phyloP scores from a whole-genome alignment of 768 basidiomycete genomes.

The Lenzites betulinus region DNA sequence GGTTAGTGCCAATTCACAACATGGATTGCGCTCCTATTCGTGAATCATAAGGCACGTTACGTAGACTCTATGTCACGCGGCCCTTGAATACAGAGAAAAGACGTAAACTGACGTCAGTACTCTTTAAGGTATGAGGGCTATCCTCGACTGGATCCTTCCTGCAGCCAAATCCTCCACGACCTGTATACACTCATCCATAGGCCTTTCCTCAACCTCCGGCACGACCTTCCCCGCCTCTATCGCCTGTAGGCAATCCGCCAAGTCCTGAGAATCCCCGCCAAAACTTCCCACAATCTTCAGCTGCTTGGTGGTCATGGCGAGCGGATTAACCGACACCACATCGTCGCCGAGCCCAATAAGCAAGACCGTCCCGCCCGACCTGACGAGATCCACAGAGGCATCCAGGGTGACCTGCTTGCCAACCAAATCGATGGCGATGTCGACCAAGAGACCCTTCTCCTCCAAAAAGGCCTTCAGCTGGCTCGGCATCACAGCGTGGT shows the following conservation, averaged over 20 bases:
- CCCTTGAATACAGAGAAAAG: no score
- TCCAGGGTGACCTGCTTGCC: conserved; percentile 23
- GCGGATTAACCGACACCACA: conserved; percentile 2
- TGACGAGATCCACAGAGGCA: neutral
- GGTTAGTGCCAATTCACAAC: no score
- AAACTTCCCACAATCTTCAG: conserved; percentile 17
- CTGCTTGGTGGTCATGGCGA: conserved; percentile 19
- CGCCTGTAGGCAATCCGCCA: conserved; percentile 24
- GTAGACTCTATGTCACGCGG: no score
- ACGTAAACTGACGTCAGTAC: no score
- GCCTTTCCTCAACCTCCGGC: conserved; percentile 21
- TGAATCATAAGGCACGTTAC: no score
- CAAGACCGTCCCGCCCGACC: conserved; percentile 21
- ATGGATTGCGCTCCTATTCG: no score
- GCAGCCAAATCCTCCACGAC: conserved; percentile 22
- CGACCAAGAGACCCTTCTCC: conserved; percentile 17
- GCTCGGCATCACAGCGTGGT: conserved; percentile 20
- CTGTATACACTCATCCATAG: conserved; percentile 19
- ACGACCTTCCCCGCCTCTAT: conserved; percentile 22
- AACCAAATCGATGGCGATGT: conserved; percentile 26
- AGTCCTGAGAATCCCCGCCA: conserved; percentile 19
- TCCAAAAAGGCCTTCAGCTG: conserved; percentile 9
- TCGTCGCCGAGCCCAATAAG: conserved; percentile 16
- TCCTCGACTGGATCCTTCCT: conserved; percentile 21
- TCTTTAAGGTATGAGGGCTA: conserved; percentile 22